These are phyloP conservation scores for Isatis lusitanica DNA, from an alignment of 441 rosid species.

Conservation along the genomic window DNA sequence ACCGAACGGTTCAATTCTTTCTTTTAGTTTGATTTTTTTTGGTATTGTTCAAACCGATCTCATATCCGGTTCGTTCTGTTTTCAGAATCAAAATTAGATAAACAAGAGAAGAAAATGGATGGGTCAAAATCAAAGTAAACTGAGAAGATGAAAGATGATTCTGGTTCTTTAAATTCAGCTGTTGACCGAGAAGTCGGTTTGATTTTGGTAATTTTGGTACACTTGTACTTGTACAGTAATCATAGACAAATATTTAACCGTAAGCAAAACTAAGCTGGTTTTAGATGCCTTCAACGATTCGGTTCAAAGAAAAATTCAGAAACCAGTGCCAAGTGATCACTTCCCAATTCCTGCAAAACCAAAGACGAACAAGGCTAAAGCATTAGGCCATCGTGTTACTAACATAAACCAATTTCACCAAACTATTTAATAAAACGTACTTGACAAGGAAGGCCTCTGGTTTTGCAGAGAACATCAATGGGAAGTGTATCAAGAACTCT, in stretches of 20 bases:
- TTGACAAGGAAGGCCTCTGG: conserved; percentile 72
- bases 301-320: conserved; percentile 55
- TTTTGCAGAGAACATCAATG: conserved; percentile 52
- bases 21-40: background rate
- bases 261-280: conserved; percentile 12
- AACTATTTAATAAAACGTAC: conserved; percentile 32
- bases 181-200: background rate
- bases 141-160: background rate
- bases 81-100: background rate
- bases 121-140: too few species aligned
- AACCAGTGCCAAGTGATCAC: conserved; percentile 73
- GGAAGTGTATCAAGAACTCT: conserved; percentile 78
- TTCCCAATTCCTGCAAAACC: conserved; percentile 54
- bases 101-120: too few species aligned
- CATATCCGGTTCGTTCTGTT: background rate
- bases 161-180: background rate
- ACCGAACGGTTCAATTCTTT: background rate
- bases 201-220: background rate
- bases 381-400: background rate
- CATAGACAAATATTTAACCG: background rate
- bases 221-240: background rate
- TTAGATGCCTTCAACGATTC: conserved; percentile 6
- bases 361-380: conserved; percentile 1
- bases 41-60: background rate
- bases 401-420: background rate